phyloP scores from a whole-genome alignment of 441 rosid genomes.

The Gossypium schwendimanii region DNA sequence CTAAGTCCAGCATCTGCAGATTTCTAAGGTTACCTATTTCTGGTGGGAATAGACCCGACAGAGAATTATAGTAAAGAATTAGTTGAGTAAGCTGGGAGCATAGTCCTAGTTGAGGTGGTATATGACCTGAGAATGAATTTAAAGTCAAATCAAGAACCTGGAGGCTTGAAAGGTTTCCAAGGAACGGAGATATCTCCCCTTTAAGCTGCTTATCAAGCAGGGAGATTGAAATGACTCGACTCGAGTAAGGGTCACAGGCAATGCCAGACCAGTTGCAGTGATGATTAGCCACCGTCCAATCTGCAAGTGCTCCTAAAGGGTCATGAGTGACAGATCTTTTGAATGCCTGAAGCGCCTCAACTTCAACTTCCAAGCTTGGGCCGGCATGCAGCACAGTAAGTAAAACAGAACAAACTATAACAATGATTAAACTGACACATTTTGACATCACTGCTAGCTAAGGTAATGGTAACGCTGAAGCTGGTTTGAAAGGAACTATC shows the following conservation, averaged over 20 bases:
- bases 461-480: not conserved
- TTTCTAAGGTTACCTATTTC: constrained; percentile 49
- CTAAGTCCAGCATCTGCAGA: constrained; percentile 48
- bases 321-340: constrained; percentile 42
- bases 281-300: constrained; percentile 47
- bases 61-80: constrained; percentile 40
- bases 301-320: constrained; percentile 49
- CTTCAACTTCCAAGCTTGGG: constrained; percentile 34
- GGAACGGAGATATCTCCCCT: constrained; percentile 56
- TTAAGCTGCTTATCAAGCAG: constrained; percentile 52
- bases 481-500: not conserved
- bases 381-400: constrained; percentile 20
- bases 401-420: not conserved
- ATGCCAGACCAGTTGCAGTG: constrained; percentile 86
- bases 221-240: constrained; percentile 39
- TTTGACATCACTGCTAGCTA: constrained; percentile 7
- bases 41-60: constrained; percentile 59
- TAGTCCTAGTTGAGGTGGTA: constrained; percentile 56
- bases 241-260: constrained; percentile 40
- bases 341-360: constrained; percentile 54
- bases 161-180: constrained; percentile 60
- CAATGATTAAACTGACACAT: not conserved
- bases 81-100: constrained; percentile 46
- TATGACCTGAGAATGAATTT: constrained; percentile 43
- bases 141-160: constrained; percentile 79